Base-by-base conservation (phyloP, 1,284 basidiomycete genomes). In the Ustilago hordei region DNA sequence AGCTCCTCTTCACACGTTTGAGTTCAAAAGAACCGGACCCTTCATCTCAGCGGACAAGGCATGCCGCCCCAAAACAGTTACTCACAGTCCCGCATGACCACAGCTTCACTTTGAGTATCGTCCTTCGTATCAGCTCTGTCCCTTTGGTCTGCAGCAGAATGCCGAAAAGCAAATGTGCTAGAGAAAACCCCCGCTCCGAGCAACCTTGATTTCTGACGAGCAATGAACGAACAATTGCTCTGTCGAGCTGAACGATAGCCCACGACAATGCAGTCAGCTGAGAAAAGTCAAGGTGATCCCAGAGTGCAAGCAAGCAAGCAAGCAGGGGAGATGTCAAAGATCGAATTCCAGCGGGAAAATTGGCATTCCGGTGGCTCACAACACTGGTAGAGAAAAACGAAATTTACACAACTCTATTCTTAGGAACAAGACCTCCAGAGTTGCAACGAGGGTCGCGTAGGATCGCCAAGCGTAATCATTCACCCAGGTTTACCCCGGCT, bases 291-390 rank as follows among this genome's bases (percentile, higher is more conserved):
- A 8, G 50, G 1, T 32, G 50, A 53, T 53, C 50, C 15, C 13
- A 19, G 13, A 53, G 28, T 35, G 50, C 50, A 53, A 53, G 50
- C n/a, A n/a, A n/a, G n/a, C 50, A 31, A 53, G 50, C 4, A 8
- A 13, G 45, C 13, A 11, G 38, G 45, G 5, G n/a, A 23, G 19
- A 54, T n/a, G 35, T 36, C 34, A 54, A 54, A 54, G 7, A 12
- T 36, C 9, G 28, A 50, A 50, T 50, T 50, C 48, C 48, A 11
- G 32, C 17, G 28, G 48, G 48, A 34, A 11, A 50, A 31, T 50
- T 50, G 15, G 31, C 28, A 50, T 31, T 50, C 48, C 48, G 48
- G 48, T 28, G 31, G 48, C 15, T n/a, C 48, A 50, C 31, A 28
- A 32, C 43, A 8, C 32, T 13, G 48, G 48, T 28, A 50, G 15